Conservation (phyloP, 2,329 filamentous ascomycete species). For the Phoma sp. region DNA sequence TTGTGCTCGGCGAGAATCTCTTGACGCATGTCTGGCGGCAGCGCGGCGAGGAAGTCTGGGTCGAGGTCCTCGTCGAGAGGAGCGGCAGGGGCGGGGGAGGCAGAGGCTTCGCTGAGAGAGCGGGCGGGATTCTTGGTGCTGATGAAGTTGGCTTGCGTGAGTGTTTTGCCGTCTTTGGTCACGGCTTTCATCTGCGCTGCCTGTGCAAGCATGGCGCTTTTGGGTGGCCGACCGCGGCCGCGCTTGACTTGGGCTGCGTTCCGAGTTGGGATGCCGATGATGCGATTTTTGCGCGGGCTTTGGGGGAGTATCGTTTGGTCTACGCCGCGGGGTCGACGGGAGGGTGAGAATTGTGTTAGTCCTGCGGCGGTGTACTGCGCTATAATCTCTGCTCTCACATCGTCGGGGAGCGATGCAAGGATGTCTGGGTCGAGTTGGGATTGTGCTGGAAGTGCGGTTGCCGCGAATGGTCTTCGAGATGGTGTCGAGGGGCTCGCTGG, state of each 20-base stretch:
- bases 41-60: constrained; percentile 76
- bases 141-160: constrained; percentile 79
- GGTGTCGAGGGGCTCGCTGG: constrained; percentile 18
- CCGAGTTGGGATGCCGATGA: constrained; percentile 56
- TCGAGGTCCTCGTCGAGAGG: constrained; percentile 28
- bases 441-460: constrained; percentile 61
- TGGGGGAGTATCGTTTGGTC: constrained; percentile 47
- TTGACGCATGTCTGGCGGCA: constrained; percentile 70
- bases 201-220: constrained; percentile 48
- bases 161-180: constrained; percentile 40
- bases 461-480: constrained; percentile 32
- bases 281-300: constrained; percentile 59
- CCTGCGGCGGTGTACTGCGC: constrained; percentile 64
- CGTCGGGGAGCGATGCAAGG: constrained; percentile 80
- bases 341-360: constrained; percentile 34
- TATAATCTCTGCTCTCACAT: constrained; percentile 83
- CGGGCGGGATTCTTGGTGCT: constrained; percentile 39
- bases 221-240: constrained; percentile 59
- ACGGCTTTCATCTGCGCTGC: constrained; percentile 58
- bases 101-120: not conserved
- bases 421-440: constrained; percentile 86
- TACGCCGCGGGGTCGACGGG: constrained; percentile 44
- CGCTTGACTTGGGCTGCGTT: constrained; percentile 71
- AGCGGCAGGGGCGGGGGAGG: not conserved
- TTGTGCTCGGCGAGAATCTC: constrained; percentile 80